phyloP scores from a whole-genome alignment of 257 asterid genomes.

The Gardenia jasminoides region DNA sequence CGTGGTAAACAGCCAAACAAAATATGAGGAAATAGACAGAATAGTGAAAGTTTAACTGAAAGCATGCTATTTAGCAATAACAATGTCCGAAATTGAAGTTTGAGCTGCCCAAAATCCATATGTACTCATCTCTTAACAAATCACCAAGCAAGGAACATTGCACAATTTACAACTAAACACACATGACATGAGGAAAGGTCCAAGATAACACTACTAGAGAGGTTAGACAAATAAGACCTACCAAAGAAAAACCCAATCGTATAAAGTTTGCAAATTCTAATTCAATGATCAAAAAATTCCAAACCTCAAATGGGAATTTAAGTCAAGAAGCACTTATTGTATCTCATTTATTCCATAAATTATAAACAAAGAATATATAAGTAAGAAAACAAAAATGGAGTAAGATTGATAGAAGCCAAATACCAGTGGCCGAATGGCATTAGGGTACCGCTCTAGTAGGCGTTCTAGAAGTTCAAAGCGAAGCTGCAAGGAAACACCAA shows the following conservation, averaged over 20 bases:
- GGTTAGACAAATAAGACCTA: not conserved
- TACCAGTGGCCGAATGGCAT: constrained; percentile 70
- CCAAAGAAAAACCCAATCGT: not conserved
- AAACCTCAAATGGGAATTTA: not conserved
- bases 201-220: not conserved
- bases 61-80: not conserved
- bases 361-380: not conserved
- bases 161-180: not conserved
- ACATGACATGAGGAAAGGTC: not conserved
- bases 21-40: not conserved
- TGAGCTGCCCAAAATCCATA: not conserved
- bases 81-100: not conserved
- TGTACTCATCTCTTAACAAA: not conserved
- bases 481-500: constrained; percentile 57
- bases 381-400: not conserved
- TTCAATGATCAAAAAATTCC: not conserved
- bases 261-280: not conserved
- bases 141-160: not conserved
- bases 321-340: not conserved
- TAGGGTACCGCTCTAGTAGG: constrained; percentile 54
- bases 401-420: not conserved
- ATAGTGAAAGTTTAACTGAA: not conserved
- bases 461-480: constrained; percentile 89
- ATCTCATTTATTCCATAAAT: not conserved
- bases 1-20: not conserved